Evolutionary conservation across 139 green algal genomes (phyloP), one percentile per base, ranked within the genome.

Genomic region (Volvox reticuliferus): DNA sequence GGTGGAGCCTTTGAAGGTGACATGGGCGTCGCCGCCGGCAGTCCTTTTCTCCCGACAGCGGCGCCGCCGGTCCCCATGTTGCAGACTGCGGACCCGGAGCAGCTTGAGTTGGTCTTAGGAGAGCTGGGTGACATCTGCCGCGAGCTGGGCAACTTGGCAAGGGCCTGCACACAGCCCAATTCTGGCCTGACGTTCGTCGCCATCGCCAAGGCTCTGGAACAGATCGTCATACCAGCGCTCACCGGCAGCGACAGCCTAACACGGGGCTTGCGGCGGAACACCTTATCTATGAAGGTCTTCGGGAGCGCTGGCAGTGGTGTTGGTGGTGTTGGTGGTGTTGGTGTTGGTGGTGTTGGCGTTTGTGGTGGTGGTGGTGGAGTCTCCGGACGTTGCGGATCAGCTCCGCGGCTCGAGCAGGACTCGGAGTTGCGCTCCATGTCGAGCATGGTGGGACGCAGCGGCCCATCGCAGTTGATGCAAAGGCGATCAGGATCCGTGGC

Each of bases 91-190:
- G 75, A 81, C 75, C 32, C 32, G 32, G 75, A 81, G 32, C 32
- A 81, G 78, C 78, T 84, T 62, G 68, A 89, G 9, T 37, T 44
- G 68, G 68, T n/a, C 21, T 18, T 89, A 13, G 14, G 69, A 2
- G 84, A 78, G 28, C 35, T 89, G 26, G 9, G 6, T 35, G 84
- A 81, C 24, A 32, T 89, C 3, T 81, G 68, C 36, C 28, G 22
- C 24, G 68, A 80, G 84, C 84, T 89, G 28, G 63, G 63, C 1
- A 44, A 80, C n/a, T 69, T 89, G 36, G 84, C 84, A 19, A 28
- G 36, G 32, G 24, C 24, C 26, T 89, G 84, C 84, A 28, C 63
- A 35, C 82, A 67, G 21, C 63, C 20, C 6, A 13, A 88, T 26
- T 32, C 35, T 13, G 35, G 50, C 26, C 78, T 84, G 22, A 84